These are phyloP conservation scores for Trichoderma hamatum DNA, from an alignment of 2,329 filamentous ascomycete genomes.

Conservation along the genomic window DNA sequence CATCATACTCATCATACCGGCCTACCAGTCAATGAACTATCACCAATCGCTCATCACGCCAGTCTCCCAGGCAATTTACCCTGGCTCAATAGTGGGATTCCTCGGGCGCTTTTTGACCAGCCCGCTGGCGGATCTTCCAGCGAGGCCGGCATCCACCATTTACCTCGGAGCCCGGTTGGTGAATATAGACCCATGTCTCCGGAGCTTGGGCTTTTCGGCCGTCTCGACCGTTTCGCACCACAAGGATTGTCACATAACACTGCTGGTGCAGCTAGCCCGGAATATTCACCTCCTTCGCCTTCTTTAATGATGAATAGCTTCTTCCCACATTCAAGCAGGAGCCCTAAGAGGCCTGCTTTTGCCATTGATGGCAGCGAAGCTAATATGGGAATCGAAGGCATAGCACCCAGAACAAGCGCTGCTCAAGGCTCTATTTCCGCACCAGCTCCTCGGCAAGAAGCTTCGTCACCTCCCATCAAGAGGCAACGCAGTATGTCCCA, in stretches of 20 bases:
- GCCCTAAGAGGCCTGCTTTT: background rate
- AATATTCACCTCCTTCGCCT: background rate
- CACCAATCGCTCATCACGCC: slow-evolving; percentile 26
- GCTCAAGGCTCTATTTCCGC: slow-evolving; percentile 57
- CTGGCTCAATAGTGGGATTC: background rate
- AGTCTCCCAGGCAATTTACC: slow-evolving; percentile 40
- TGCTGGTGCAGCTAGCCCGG: background rate
- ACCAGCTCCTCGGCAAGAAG: slow-evolving; percentile 37
- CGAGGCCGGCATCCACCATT: background rate
- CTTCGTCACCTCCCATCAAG: slow-evolving; percentile 30
- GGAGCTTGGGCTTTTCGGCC: background rate
- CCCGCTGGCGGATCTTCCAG: background rate
- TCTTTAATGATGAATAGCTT: background rate
- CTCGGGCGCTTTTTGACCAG: background rate
- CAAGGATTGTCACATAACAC: background rate
- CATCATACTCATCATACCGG: background rate
- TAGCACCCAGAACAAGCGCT: slow-evolving; percentile 58
- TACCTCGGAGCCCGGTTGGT: background rate
- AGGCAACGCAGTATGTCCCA: background rate
- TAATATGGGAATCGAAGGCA: slow-evolving; percentile 62
- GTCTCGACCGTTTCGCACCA: background rate
- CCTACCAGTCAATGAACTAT: slow-evolving; percentile 22
- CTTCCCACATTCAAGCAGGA: background rate
- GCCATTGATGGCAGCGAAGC: slow-evolving; percentile 62
- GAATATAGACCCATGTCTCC: background rate